phyloP scores from a whole-genome alignment of 1,139 yeast species.

The Saccharomyces hybrid region DNA sequence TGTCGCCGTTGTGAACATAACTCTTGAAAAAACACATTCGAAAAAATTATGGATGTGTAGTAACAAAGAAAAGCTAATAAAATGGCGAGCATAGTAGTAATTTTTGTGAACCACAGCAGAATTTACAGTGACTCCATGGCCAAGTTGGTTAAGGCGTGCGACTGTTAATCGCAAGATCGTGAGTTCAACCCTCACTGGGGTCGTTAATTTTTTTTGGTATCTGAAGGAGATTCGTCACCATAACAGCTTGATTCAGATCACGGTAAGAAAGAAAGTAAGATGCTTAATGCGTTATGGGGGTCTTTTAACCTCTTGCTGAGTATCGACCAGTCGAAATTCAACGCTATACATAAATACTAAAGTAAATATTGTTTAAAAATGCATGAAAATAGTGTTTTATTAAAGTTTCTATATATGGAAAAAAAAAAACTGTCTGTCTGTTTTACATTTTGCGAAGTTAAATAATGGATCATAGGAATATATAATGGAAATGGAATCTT shows the following conservation, averaged over 20 bases:
- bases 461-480: not conserved
- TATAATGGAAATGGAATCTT: not conserved
- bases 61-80: too few species aligned
- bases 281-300: slow-evolving; percentile 29
- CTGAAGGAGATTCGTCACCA: too few species aligned
- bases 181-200: slow-evolving; percentile 34
- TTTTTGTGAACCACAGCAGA: not conserved
- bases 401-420: not conserved
- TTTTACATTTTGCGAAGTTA: slow-evolving; percentile 1
- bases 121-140: slow-evolving; percentile 28
- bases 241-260: too few species aligned
- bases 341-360: slow-evolving; percentile 12
- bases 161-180: slow-evolving; percentile 34
- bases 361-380: not conserved
- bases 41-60: too few species aligned
- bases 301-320: too few species aligned
- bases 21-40: too few species aligned
- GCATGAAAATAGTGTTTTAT: not conserved
- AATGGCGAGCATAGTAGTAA: too few species aligned
- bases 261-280: slow-evolving; percentile 14
- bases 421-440: not conserved
- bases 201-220: slow-evolving; percentile 13
- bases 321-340: too few species aligned
- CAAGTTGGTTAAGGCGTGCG: slow-evolving; percentile 35
- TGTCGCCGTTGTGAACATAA: too few species aligned